These are phyloP conservation scores for Cutaneotrichosporon mucoides DNA, from an alignment of 1,284 basidiomycete genomes.

Conservation along the genomic window DNA sequence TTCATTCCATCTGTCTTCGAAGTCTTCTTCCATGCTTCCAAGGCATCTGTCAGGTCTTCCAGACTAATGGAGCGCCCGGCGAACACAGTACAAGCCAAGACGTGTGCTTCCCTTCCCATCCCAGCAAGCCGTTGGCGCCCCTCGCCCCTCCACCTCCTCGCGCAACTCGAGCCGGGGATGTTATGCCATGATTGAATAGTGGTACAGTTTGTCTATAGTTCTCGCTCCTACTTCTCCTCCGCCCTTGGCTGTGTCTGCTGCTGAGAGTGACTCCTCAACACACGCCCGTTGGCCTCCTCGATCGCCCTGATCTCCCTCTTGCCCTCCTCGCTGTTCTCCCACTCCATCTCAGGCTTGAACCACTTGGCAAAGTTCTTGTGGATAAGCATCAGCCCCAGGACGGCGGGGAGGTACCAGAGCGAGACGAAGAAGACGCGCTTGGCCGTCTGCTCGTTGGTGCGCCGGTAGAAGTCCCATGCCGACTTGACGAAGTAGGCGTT, in stretches of 20 bases:
- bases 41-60: too few relatives aligned
- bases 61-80: too few relatives aligned
- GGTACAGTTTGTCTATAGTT: conserved; percentile 3
- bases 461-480: conserved; percentile 73
- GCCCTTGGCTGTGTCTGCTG: background rate
- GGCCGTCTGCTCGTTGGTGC: conserved; percentile 66
- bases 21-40: too few relatives aligned
- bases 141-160: too few relatives aligned
- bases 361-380: conserved; percentile 81
- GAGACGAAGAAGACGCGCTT: conserved; percentile 74
- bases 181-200: conserved; percentile 5
- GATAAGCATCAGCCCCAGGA: conserved; percentile 89
- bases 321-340: conserved; percentile 20
- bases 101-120: too few relatives aligned
- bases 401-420: conserved; percentile 85
- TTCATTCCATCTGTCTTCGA: too few relatives aligned
- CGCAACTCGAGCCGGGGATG: background rate
- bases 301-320: conserved; percentile 14
- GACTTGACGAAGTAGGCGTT: conserved; percentile 68
- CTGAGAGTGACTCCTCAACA: background rate
- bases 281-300: conserved; percentile 12
- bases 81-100: too few relatives aligned
- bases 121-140: too few relatives aligned
- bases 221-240: too few relatives aligned
- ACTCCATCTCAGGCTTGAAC: conserved; percentile 38